Evolutionary conservation across 805 yeast genomes (phyloP).

Genomic region (Ogataea salicorniae): DNA sequence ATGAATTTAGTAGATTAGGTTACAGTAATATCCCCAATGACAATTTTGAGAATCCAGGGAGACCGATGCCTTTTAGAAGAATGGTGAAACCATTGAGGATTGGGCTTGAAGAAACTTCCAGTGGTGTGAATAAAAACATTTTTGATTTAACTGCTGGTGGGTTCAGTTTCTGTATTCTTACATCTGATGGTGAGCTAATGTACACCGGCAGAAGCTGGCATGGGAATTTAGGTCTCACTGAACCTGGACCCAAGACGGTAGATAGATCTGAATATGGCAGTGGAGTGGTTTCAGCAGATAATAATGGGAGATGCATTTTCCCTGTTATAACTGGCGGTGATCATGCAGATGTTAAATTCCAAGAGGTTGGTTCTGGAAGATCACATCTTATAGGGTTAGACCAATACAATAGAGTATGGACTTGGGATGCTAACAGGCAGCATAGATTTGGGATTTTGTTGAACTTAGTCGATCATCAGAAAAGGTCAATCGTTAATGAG

Average conservation of each 20-base stretch:
- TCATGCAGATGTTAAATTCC: slow-evolving; percentile 29
- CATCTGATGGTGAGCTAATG: slow-evolving; percentile 50
- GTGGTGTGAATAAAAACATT: slow-evolving; percentile 9
- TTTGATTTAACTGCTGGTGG: slow-evolving; percentile 60
- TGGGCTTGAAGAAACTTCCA: slow-evolving; percentile 27
- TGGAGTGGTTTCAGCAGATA: neutral
- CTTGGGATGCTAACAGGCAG: slow-evolving; percentile 52
- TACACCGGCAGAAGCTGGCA: slow-evolving; percentile 43
- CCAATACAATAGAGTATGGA: slow-evolving; percentile 41
- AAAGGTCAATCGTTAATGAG: slow-evolving; percentile 1
- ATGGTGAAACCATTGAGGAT: slow-evolving; percentile 10
- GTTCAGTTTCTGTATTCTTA: slow-evolving; percentile 53
- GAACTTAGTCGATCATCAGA: slow-evolving; percentile 29
- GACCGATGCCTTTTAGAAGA: slow-evolving; percentile 2
- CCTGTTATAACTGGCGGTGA: slow-evolving; percentile 7
- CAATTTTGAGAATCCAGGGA: slow-evolving; percentile 11
- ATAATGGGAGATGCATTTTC: slow-evolving; percentile 7
- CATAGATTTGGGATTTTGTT: slow-evolving; percentile 39
- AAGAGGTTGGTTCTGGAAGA: slow-evolving; percentile 57
- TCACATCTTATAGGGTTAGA: slow-evolving; percentile 60
- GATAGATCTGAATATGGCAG: slow-evolving; percentile 20
- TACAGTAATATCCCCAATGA: slow-evolving; percentile 4
- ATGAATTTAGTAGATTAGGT: slow-evolving; percentile 43
- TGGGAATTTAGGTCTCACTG: slow-evolving; percentile 31
- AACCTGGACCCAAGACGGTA: slow-evolving; percentile 36